Conservation (phyloP, 2,329 filamentous ascomycete genomes). For the Thelonectria olida region DNA sequence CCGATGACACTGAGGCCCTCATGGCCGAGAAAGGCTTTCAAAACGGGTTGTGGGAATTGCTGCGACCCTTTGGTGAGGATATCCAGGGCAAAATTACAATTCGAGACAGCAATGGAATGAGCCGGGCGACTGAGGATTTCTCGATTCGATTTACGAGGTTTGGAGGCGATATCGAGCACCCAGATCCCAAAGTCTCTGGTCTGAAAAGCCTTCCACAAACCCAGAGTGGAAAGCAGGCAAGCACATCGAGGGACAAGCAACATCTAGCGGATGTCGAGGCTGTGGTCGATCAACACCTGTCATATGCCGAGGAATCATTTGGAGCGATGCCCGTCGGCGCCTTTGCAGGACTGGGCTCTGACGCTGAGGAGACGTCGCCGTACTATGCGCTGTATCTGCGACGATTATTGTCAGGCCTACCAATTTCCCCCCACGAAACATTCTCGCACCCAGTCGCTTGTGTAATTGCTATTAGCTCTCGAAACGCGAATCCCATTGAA, state of each 20-base stretch:
- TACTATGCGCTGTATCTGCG: constrained; percentile 89
- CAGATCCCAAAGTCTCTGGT: constrained; percentile 50
- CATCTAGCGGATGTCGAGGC: constrained; percentile 76
- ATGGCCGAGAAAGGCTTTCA: constrained; percentile 85
- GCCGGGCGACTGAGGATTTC: constrained; percentile 87
- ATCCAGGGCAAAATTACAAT: constrained; percentile 90
- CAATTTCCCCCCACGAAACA: constrained; percentile 86
- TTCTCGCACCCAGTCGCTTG: constrained; percentile 95
- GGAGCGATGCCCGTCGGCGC: constrained; percentile 47
- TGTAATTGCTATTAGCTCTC: constrained; percentile 93
- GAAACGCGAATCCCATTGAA: constrained; percentile 84
- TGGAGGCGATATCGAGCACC: constrained; percentile 64
- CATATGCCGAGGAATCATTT: constrained; percentile 74
- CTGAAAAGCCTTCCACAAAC: constrained; percentile 44
- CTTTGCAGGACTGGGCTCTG: constrained; percentile 52
- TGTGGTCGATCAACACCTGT: constrained; percentile 81
- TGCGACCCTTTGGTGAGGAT: constrained; percentile 90
- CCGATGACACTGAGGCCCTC: constrained; percentile 83
- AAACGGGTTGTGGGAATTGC: constrained; percentile 82
- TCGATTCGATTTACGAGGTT: constrained; percentile 85
- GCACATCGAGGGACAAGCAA: constrained; percentile 42
- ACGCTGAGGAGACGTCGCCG: constrained; percentile 69
- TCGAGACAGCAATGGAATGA: constrained; percentile 87
- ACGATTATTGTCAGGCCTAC: constrained; percentile 81
- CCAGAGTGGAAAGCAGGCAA: constrained; percentile 39